Percentiles rank a stretch among this genome's conserved stretches.
Evolutionary conservation across 2,329 filamentous ascomycete species (phyloP).

Genomic region (Aureobasidium sp.): DNA sequence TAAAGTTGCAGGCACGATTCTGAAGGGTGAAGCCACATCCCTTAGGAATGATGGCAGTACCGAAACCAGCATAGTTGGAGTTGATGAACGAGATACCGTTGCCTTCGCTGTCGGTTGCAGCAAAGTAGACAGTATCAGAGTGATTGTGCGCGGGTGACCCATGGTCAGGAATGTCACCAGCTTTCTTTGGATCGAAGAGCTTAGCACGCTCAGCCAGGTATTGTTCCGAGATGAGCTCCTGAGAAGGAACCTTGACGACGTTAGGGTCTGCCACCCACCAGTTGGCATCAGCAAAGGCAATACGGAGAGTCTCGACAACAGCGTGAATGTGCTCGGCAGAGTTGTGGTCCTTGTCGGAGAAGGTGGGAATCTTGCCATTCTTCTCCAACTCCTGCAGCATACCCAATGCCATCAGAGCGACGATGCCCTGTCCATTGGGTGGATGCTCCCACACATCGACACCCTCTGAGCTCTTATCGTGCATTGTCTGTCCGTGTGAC

Average conservation of each 20-base stretch:
- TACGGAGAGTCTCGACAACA: constrained; percentile 77
- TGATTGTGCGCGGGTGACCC: constrained; percentile 79
- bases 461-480: constrained; percentile 42
- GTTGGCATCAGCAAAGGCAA: constrained; percentile 80
- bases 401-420: constrained; percentile 88
- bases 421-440: constrained; percentile 91
- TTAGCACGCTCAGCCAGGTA: constrained; percentile 68
- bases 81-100: constrained; percentile 97
- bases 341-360: constrained; percentile 69
- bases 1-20: constrained; percentile 86
- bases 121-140: constrained; percentile 93
- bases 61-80: constrained; percentile 85
- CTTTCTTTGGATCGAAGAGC: constrained; percentile 51
- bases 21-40: constrained; percentile 91
- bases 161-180: constrained; percentile 51
- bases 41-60: constrained; percentile 74
- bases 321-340: constrained; percentile 67
- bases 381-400: constrained; percentile 83
- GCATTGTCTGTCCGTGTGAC: constrained; percentile 37
- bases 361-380: constrained; percentile 64
- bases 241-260: constrained; percentile 59
- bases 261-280: constrained; percentile 89
- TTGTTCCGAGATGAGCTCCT: constrained; percentile 59
- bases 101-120: constrained; percentile 69
- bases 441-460: constrained; percentile 94